Evolutionary conservation across 2,329 filamentous ascomycete genomes (phyloP), one percentile per base, ranked within the genome.

Genomic region (Penicillium sclerotigenum): DNA sequence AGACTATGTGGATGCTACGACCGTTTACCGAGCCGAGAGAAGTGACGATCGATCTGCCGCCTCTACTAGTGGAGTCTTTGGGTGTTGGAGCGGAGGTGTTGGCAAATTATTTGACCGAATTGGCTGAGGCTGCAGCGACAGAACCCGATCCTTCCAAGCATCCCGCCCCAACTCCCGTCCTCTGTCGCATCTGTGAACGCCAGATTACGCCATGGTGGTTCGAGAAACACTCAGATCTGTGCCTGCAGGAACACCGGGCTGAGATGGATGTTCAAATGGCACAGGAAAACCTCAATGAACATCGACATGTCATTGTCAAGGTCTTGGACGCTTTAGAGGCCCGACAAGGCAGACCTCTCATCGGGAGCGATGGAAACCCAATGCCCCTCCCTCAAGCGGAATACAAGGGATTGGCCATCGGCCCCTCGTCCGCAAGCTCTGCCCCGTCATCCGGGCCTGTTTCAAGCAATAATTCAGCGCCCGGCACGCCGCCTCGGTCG

Each of bases 1-100:
- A 96, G 90, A 96, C 91, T 18, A 99, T 99, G 95, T 99, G 94
- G 94, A 99, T 99, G 91, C 85, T 99, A 64, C 89, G 94, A 62
- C 94, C 93, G 2, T 96, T 91, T 75, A 87, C 91, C 38, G 83
- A 88, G 38, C 89, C 93, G 6, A 85, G 91, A 63, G 92, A 97
- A 78, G 90, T 99, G 69, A 95, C 95, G 61, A 97, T 99, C 65
- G 94, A 97, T 71, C 83, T 99, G 7, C 93, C 95, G 16, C 81
- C 86, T 55, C 79, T 96, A 28, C 87, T 99, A 58, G 92, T 97
- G 49, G 92, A 97, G 67, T 93, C 92, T 1, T 82, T 99, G 16
- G 94, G 94, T 36, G 92, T 96, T 28, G 94, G 94, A 37, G 95
- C 94, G 47, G 92, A 97, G 74, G 87, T 99, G 52, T 83, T 99